Conservation (phyloP, 805 yeast species). For the Candida hispaniensis region DNA sequence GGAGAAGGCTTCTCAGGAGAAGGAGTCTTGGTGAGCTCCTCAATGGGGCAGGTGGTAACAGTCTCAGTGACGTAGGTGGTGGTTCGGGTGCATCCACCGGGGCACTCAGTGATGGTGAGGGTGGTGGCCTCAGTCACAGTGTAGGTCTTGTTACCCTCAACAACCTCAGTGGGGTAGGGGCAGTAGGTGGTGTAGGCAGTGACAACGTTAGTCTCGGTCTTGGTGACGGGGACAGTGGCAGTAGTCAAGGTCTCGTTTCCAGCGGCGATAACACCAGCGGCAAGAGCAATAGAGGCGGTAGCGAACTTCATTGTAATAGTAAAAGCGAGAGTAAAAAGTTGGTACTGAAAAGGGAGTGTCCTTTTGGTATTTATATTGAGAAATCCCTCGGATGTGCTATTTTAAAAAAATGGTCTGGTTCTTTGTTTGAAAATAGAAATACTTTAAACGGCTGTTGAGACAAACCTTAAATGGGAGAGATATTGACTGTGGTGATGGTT, state of each 20-base stretch:
- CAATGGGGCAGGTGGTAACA: slow-evolving; percentile 26
- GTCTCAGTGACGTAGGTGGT: slow-evolving; percentile 25
- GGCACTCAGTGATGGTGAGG: slow-evolving; percentile 75
- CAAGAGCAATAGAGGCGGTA: slow-evolving; percentile 21
- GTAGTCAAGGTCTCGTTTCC: slow-evolving; percentile 38
- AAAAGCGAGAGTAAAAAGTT: slow-evolving; percentile 12
- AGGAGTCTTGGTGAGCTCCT: slow-evolving; percentile 17
- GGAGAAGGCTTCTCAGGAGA: slow-evolving; percentile 20
- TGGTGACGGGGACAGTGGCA: slow-evolving; percentile 31
- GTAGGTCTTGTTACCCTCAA: slow-evolving; percentile 57
- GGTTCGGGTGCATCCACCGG: slow-evolving; percentile 69
- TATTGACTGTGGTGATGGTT: too few species aligned
- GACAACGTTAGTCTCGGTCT: slow-evolving; percentile 36
- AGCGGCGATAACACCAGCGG: slow-evolving; percentile 29
- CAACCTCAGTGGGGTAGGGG: slow-evolving; percentile 59
- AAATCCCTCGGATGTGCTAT: too few species aligned
- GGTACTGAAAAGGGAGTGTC: neutral
- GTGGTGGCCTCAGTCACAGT: slow-evolving; percentile 73
- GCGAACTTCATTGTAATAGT: slow-evolving; percentile 20
- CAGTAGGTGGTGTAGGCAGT: slow-evolving; percentile 75
- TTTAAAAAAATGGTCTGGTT: too few species aligned
- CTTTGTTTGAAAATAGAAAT: too few species aligned
- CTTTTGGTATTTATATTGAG: too few species aligned
- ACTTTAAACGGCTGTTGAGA: too few species aligned
- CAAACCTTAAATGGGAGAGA: too few species aligned